Percentiles rank a stretch among this genome's conserved stretches.
Conservation (phyloP, 352 stramenopile genomes). For the Globisporangium abappressorium region DNA sequence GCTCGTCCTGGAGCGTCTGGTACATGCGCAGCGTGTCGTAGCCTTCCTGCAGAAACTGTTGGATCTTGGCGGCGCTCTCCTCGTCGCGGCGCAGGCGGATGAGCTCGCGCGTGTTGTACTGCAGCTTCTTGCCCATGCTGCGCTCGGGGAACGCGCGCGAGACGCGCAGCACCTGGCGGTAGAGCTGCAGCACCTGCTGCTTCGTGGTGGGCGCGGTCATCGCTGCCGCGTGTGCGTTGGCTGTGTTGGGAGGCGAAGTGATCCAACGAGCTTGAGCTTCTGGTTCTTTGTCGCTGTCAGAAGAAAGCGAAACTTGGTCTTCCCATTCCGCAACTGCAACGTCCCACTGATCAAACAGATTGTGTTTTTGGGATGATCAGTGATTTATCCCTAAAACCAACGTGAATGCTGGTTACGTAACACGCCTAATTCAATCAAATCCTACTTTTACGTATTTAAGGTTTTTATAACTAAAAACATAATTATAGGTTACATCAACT, state of each 20-base stretch:
- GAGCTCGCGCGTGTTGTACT: constrained; percentile 72
- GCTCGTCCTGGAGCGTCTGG: constrained; percentile 43
- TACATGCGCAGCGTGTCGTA: constrained; percentile 59
- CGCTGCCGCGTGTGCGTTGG: not conserved
- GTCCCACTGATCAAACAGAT: not conserved
- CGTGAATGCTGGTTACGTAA: too few species aligned
- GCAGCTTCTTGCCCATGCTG: constrained; percentile 66
- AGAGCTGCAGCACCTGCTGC: constrained; percentile 57
- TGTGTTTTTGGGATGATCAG: too few species aligned
- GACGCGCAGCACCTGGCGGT: constrained; percentile 49
- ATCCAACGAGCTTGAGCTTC: not conserved
- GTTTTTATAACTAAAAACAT: too few species aligned
- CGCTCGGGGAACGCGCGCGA: constrained; percentile 51
- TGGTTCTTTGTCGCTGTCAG: not conserved
- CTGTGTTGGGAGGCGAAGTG: not conserved
- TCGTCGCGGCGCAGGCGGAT: constrained; percentile 59
- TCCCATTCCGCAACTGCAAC: not conserved
- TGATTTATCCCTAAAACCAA: too few species aligned
- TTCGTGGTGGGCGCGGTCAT: constrained; percentile 11
- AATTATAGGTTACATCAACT: too few species aligned
- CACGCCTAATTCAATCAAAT: too few species aligned
- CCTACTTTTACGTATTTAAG: too few species aligned
- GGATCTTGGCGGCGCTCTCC: constrained; percentile 32
- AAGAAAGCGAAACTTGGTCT: not conserved
- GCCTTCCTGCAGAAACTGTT: constrained; percentile 46